A percentile compares a stretch with the other conserved stretches of the same genome.
Conservation (phyloP, 2,329 filamentous ascomycete species). For the Tricladium varicosporioides region DNA sequence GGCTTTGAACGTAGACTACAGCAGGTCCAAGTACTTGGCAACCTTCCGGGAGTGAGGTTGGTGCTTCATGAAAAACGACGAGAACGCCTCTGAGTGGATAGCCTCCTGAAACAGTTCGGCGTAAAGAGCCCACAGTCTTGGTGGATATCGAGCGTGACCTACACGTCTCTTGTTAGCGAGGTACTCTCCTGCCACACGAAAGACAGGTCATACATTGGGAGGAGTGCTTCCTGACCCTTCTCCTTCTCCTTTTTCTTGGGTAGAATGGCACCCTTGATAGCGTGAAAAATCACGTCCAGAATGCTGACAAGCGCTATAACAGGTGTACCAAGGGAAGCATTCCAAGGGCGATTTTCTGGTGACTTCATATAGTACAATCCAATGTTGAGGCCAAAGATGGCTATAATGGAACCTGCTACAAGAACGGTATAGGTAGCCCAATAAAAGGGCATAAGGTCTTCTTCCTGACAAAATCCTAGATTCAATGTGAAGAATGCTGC, state of each 20-base stretch:
- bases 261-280: background rate
- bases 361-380: background rate
- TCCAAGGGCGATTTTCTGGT: slow-evolving; percentile 53
- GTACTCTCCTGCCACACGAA: no score
- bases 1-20: no score
- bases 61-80: no score
- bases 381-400: background rate
- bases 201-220: background rate
- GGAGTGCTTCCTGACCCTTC: background rate
- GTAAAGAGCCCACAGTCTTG: no score
- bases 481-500: background rate
- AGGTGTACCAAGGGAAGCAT: slow-evolving; percentile 55
- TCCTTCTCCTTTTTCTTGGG: background rate
- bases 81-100: no score
- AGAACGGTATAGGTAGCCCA: background rate
- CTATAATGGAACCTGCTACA: background rate
- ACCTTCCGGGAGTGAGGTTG: no score
- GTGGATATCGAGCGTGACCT: no score
- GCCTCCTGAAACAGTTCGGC: no score
- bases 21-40: no score
- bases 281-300: background rate
- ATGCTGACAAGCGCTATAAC: slow-evolving; percentile 49
- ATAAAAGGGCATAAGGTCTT: background rate
- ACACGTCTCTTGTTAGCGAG: no score
- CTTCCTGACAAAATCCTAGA: background rate